Percentiles rank a stretch among this genome's conserved stretches.
phyloP scores from a whole-genome alignment of 495 filamentous ascomycete genomes.

The Copromyces sp. region DNA sequence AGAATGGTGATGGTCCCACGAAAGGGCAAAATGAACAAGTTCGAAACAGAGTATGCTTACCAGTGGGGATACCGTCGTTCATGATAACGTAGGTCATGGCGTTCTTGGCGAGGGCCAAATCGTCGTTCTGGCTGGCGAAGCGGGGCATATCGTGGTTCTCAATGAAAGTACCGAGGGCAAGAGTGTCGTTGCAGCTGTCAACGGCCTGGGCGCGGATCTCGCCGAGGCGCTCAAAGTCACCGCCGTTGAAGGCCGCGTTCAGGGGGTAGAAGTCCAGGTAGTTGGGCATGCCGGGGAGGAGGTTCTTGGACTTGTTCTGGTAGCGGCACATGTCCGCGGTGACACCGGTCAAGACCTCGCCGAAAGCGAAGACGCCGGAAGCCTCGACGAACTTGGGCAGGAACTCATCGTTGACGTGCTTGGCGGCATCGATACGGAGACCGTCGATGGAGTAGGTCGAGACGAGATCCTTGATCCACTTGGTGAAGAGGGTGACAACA shows the following conservation, averaged over 20 bases:
- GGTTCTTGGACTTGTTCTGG: conserved; percentile 18
- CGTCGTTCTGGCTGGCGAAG: conserved; percentile 47
- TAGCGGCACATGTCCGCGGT: conserved; percentile 22
- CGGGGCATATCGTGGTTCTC: conserved; percentile 75
- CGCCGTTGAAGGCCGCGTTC: conserved; percentile 26
- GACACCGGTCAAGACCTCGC: conserved; percentile 43
- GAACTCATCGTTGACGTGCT: conserved; percentile 62
- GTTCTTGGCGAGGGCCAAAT: conserved; percentile 56
- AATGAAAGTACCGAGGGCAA: conserved; percentile 49
- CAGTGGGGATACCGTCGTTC: conserved; percentile 42
- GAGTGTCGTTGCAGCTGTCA: conserved; percentile 22
- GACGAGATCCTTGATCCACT: conserved; percentile 57
- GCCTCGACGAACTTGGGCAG: conserved; percentile 51
- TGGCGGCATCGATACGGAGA: conserved; percentile 65
- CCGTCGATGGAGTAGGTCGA: conserved; percentile 70
- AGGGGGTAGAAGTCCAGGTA: conserved; percentile 59
- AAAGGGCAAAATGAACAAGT: not conserved
- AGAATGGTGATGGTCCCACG: not conserved
- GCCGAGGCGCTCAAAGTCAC: conserved; percentile 9
- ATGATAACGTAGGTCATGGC: conserved; percentile 62
- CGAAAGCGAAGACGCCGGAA: conserved; percentile 62
- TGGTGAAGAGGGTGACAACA: conserved; percentile 45
- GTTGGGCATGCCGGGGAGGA: conserved; percentile 59
- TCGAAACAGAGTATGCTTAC: conserved; percentile 2
- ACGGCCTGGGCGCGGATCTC: conserved; percentile 9